A percentile compares a stretch with the other conserved stretches of the same genome.
These are phyloP conservation scores for Phytophthora kernoviae DNA, from an alignment of 352 stramenopile species.

Conservation along the genomic window DNA sequence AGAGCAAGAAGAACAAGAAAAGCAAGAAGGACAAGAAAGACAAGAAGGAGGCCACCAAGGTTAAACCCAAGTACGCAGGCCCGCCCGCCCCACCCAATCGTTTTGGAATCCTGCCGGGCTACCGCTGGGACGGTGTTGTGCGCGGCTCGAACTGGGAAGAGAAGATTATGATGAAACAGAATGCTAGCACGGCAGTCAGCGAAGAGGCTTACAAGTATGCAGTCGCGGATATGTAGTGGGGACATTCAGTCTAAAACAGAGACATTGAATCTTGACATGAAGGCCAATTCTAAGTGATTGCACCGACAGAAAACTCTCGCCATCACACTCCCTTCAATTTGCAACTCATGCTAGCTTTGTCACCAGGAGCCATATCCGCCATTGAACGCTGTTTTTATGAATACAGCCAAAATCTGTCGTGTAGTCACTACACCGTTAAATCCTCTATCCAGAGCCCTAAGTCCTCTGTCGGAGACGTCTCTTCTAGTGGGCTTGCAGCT, in stretches of 20 bases:
- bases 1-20: constrained; percentile 40
- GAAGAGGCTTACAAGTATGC: constrained; percentile 85
- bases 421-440: neutral
- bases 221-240: constrained; percentile 81
- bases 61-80: constrained; percentile 72
- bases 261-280: too few species aligned
- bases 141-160: constrained; percentile 96
- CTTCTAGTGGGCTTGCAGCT: neutral
- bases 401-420: too few species aligned
- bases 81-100: constrained; percentile 79
- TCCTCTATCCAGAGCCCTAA: constrained; percentile 22
- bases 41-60: constrained; percentile 31
- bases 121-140: constrained; percentile 98
- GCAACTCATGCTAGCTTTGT: too few species aligned
- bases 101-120: constrained; percentile 94
- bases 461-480: constrained; percentile 18
- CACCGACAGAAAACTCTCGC: too few species aligned
- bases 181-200: constrained; percentile 55
- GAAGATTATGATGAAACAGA: constrained; percentile 88
- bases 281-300: too few species aligned
- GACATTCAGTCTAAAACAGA: neutral
- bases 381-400: too few species aligned
- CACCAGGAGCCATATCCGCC: too few species aligned
- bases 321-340: too few species aligned
- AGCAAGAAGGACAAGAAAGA: constrained; percentile 62